A percentile compares a stretch with the other conserved stretches of the same genome.
phyloP scores from a whole-genome alignment of 106 monocot species.

The Phalaenopsis equestris region DNA sequence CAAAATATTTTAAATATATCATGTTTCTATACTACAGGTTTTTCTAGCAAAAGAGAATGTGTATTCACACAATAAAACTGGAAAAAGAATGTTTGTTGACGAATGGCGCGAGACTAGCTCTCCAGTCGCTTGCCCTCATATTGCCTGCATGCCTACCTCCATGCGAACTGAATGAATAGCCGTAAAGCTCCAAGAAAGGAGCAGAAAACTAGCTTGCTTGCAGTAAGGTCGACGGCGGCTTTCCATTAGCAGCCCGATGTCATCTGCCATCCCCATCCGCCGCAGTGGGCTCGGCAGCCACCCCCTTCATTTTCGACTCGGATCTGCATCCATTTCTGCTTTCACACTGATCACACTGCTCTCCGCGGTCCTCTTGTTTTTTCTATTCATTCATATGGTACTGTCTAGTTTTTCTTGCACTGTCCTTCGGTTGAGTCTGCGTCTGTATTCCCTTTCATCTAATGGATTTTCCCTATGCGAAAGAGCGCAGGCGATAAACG shows the following conservation, averaged over 20 bases:
- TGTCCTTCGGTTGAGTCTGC: neutral
- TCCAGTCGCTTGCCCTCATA: no score
- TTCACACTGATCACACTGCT: slow-evolving; percentile 10
- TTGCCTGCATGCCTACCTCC: neutral
- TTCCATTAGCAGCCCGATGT: neutral
- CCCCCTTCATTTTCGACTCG: neutral
- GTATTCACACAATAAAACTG: no score
- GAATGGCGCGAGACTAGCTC: no score
- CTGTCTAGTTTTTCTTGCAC: neutral
- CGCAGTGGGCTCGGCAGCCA: neutral
- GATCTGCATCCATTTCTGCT: slow-evolving; percentile 5
- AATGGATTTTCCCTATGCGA: neutral
- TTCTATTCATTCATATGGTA: slow-evolving; percentile 23
- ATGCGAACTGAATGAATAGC: neutral
- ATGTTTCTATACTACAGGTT: no score
- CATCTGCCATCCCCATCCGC: neutral
- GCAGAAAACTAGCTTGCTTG: neutral
- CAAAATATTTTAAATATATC: no score
- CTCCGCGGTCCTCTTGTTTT: slow-evolving; percentile 14
- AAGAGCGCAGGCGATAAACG: slow-evolving; percentile 19
- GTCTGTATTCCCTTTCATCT: neutral
- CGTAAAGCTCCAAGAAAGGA: neutral
- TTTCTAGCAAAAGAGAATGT: no score
- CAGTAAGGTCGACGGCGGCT: neutral
- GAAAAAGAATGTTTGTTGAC: no score